phyloP scores from a whole-genome alignment of 768 basidiomycete genomes.

The Leccinum rimulosum region DNA sequence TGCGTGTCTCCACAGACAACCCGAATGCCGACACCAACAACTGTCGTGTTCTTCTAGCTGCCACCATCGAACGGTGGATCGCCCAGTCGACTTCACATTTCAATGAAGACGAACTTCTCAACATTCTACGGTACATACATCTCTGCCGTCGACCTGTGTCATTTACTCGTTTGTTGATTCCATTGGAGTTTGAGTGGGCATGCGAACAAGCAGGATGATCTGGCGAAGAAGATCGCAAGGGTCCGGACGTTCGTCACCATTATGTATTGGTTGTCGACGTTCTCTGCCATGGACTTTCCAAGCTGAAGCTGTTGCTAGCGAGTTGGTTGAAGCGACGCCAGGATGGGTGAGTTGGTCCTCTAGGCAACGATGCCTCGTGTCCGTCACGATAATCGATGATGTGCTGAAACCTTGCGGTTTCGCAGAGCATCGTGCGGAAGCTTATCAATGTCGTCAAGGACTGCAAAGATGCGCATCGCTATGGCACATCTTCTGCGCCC shows the following conservation, averaged over 20 bases:
- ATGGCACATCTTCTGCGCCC: slow-evolving; percentile 28
- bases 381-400: not conserved
- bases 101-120: slow-evolving; percentile 82
- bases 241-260: slow-evolving; percentile 89
- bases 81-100: slow-evolving; percentile 86
- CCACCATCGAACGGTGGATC: slow-evolving; percentile 88
- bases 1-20: slow-evolving; percentile 25
- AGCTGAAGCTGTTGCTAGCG: slow-evolving; percentile 68
- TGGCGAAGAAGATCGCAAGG: slow-evolving; percentile 71
- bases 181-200: slow-evolving; percentile 71
- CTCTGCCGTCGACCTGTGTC: slow-evolving; percentile 72
- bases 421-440: slow-evolving; percentile 74
- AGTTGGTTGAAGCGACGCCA: slow-evolving; percentile 63
- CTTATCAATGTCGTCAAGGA: slow-evolving; percentile 82
- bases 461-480: slow-evolving; percentile 64
- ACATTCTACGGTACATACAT: slow-evolving; percentile 88
- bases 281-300: slow-evolving; percentile 87
- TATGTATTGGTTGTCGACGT: slow-evolving; percentile 87
- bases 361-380: not conserved
- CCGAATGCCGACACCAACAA: slow-evolving; percentile 27
- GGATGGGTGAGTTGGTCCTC: slow-evolving; percentile 57
- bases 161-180: slow-evolving; percentile 82
- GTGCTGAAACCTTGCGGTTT: slow-evolving; percentile 8
- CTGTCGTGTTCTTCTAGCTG: too few species aligned
- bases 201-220: slow-evolving; percentile 53